Evolutionary conservation across 257 asterid species (phyloP), one percentile per base, ranked within the genome.

Genomic region (Anisodus tanguticus): DNA sequence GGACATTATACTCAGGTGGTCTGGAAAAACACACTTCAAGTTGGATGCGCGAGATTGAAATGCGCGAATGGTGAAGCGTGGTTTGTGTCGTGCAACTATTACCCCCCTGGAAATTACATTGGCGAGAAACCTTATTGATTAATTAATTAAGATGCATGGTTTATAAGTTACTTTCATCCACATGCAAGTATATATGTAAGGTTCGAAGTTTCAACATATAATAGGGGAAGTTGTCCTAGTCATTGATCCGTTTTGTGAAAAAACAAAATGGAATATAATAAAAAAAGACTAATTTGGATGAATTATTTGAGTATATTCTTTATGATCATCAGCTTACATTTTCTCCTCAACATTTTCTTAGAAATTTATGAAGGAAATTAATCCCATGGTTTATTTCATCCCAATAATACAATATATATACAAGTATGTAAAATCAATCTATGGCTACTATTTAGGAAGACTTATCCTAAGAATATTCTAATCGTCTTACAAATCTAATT

Each of bases 1-100:
- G 83, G 85, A 51, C 90, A 85, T 83, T 88, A 88, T 83, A 85
- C 90, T 1, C 90, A 88, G 16, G 9, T 88, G 7, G 67, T 88
- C 12, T 88, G 90, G 90, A 79, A 84, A 16, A 47, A 83, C 11
- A 82, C 89, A 16, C 26, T 45, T 8, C 43, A 58, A 51, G n/a
- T 88, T 37, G 91, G 91, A 15, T 88, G 91, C 9, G 89, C 88
- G 0, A 85, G 31, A n/a, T 83, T 76, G 70, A 41, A 31, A 31
- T 88, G 91, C 78, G 4, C 9, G 0, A 83, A 53, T 43, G 72
- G 80, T 54, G 79, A 59, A 6, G 15, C 47, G 39, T 63, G 79
- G 82, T 86, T 86, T 43, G 84, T 87, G 7, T 84, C 85, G 0
- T 88, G 91, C 69, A 88, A 80, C 80, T 88, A 88, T 51, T 76